Conservation (phyloP, 2,329 filamentous ascomycete genomes). For the Grosmannia clavigera region DNA sequence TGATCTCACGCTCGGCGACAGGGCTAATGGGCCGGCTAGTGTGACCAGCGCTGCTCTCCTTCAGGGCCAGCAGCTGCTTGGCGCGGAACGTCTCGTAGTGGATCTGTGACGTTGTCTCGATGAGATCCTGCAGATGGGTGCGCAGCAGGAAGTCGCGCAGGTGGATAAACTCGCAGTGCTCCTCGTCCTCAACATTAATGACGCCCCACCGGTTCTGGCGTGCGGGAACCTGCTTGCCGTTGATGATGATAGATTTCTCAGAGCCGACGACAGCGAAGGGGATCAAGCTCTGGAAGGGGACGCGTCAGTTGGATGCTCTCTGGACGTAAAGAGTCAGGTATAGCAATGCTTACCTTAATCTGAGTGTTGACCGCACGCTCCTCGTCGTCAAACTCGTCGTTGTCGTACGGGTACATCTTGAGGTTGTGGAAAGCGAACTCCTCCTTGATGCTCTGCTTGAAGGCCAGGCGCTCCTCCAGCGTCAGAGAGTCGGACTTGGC, state of each 20-base stretch:
- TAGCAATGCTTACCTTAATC: conserved; percentile 64
- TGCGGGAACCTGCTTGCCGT: conserved; percentile 92
- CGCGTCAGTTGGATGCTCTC: background rate
- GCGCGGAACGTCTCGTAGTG: conserved; percentile 99
- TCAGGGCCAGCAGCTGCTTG: conserved; percentile 94
- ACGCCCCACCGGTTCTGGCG: conserved; percentile 99
- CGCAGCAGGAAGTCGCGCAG: conserved; percentile 96
- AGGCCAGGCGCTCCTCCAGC: conserved; percentile 84
- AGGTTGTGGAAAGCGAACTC: conserved; percentile 99
- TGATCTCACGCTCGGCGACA: conserved; percentile 85
- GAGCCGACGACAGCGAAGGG: conserved; percentile 97
- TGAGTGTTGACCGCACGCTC: conserved; percentile 86
- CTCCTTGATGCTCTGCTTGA: conserved; percentile 99
- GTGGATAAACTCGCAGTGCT: conserved; percentile 98
- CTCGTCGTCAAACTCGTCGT: conserved; percentile 96
- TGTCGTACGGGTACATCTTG: conserved; percentile 99
- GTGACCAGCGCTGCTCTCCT: conserved; percentile 75
- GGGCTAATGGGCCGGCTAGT: conserved; percentile 91
- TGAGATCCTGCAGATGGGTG: conserved; percentile 95
- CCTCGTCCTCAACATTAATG: conserved; percentile 99
- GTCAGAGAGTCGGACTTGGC: conserved; percentile 96
- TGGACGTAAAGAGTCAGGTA: background rate
- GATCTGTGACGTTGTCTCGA: conserved; percentile 98
- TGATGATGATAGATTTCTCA: conserved; percentile 94
- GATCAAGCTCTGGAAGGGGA: conserved; percentile 60